Conservation (phyloP, 2,329 filamentous ascomycete species). For the Chalara sp. region DNA sequence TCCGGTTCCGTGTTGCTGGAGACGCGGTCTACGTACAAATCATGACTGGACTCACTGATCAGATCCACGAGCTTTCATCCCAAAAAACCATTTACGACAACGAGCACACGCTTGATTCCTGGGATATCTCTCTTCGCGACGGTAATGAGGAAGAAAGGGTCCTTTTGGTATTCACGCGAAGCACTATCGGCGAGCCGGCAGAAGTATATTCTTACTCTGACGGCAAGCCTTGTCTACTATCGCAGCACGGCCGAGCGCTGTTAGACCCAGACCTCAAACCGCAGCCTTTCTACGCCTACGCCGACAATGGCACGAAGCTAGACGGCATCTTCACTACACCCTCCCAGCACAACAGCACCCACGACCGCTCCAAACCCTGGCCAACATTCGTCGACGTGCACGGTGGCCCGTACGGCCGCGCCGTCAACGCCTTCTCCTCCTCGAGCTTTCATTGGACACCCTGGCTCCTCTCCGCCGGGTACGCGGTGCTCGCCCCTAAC, state of each 20-base stretch:
- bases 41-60: slow-evolving; percentile 2
- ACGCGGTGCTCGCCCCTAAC: slow-evolving; percentile 31
- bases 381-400: slow-evolving; percentile 31
- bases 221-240: slow-evolving; percentile 10
- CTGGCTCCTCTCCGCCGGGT: slow-evolving; percentile 28
- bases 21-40: slow-evolving; percentile 12
- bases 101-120: too few relatives aligned
- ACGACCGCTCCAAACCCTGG: slow-evolving; percentile 13
- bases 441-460: slow-evolving; percentile 17
- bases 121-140: slow-evolving; percentile 13
- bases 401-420: slow-evolving; percentile 28
- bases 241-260: slow-evolving; percentile 19
- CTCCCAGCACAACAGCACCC: too few relatives aligned
- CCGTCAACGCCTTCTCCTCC: slow-evolving; percentile 25
- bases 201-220: slow-evolving; percentile 27
- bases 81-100: not conserved
- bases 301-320: slow-evolving; percentile 24
- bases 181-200: slow-evolving; percentile 21
- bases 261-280: slow-evolving; percentile 14
- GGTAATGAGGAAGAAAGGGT: slow-evolving; percentile 12
- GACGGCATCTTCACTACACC: slow-evolving; percentile 25
- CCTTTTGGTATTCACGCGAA: slow-evolving; percentile 21
- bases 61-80: slow-evolving; percentile 2
- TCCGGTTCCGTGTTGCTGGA: slow-evolving; percentile 10
- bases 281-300: slow-evolving; percentile 15